phyloP scores from a whole-genome alignment of 257 asterid species.

The Penstemon eatonii region DNA sequence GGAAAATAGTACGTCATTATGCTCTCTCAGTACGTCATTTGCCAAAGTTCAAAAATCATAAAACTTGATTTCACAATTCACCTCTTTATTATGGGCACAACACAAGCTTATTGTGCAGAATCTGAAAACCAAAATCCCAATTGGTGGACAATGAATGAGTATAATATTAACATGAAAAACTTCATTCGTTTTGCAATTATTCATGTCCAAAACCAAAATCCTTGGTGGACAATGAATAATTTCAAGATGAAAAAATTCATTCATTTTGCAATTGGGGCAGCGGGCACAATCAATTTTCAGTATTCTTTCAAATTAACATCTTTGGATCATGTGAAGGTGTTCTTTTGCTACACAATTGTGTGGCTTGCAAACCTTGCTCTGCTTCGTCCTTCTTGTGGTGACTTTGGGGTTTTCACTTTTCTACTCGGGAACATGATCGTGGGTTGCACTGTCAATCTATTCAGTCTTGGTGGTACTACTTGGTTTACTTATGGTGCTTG shows the following conservation, averaged over 20 bases:
- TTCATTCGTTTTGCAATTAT: not conserved
- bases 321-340: conserved; percentile 21
- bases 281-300: not conserved
- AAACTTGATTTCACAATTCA: not conserved
- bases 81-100: no score
- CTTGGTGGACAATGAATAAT: no score
- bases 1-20: no score
- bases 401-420: conserved; percentile 24
- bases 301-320: conserved; percentile 3
- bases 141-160: no score
- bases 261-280: conserved; percentile 21
- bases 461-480: not conserved
- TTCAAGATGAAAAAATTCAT: no score
- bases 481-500: no score
- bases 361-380: conserved; percentile 21
- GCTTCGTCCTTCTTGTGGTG: conserved; percentile 3
- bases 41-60: no score
- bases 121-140: not conserved
- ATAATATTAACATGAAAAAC: not conserved
- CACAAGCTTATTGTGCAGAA: not conserved
- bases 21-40: no score
- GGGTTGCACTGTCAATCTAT: conserved; percentile 7
- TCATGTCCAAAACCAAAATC: no score
- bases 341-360: conserved; percentile 19
- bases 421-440: conserved; percentile 25